phyloP scores from a whole-genome alignment of 345 rosid genomes.

The Erucastrum elatum region DNA sequence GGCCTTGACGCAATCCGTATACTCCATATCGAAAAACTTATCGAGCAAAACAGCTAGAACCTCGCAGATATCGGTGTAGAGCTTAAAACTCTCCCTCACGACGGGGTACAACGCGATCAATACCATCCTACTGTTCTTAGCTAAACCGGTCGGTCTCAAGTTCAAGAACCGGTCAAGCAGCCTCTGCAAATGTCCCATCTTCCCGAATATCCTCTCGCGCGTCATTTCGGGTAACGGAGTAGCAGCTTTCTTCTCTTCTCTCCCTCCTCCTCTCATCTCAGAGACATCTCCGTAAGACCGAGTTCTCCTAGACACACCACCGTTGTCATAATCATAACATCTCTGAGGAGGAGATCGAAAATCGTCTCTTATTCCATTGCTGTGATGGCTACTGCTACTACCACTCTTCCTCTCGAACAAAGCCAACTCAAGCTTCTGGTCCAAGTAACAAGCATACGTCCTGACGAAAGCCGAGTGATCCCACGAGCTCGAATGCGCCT shows the following conservation, averaged over 20 bases:
- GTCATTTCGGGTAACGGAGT: conserved; percentile 81
- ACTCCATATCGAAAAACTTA: conserved; percentile 82
- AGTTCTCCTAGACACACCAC: conserved; percentile 51
- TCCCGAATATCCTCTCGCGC: conserved; percentile 70
- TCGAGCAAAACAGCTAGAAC: conserved; percentile 81
- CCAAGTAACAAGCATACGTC: conserved; percentile 72
- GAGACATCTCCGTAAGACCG: conserved; percentile 79
- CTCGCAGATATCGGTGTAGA: conserved; percentile 82
- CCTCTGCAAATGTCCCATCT: conserved; percentile 68
- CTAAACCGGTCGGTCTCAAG: conserved; percentile 73
- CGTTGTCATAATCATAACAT: conserved; percentile 54
- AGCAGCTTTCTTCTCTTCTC: conserved; percentile 46
- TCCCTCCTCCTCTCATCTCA: conserved; percentile 41
- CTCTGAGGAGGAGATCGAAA: conserved; percentile 74
- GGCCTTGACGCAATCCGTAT: conserved; percentile 72
- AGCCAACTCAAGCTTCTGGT: conserved; percentile 66
- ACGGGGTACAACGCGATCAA: conserved; percentile 64
- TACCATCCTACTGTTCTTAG: conserved; percentile 74
- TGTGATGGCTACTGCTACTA: conserved; percentile 32
- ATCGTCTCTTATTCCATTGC: conserved; percentile 46
- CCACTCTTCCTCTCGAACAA: conserved; percentile 62
- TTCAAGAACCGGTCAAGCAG: conserved; percentile 70
- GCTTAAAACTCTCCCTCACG: conserved; percentile 81
- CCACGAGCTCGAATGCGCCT: conserved; percentile 95
- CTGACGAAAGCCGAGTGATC: conserved; percentile 84